Conservation (phyloP, 2,329 filamentous ascomycete genomes). For the Colletotrichum sp. region DNA sequence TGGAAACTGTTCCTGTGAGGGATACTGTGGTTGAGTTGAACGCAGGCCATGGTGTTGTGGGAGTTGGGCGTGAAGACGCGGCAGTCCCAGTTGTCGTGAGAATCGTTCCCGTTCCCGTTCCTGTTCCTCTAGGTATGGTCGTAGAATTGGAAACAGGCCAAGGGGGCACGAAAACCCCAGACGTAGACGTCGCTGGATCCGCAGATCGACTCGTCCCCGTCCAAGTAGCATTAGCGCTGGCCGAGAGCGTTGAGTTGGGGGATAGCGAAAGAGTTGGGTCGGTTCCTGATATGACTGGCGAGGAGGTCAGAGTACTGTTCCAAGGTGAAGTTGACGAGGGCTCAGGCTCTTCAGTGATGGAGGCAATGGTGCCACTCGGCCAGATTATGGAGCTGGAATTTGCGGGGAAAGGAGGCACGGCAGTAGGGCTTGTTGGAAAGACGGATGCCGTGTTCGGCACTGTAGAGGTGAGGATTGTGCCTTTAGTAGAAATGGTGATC, state of each 20-base stretch:
- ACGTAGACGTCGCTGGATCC: not conserved
- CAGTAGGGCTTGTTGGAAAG: not conserved
- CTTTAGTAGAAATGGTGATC: not conserved
- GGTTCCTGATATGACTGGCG: not conserved
- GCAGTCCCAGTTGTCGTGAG: not conserved
- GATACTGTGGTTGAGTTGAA: not conserved
- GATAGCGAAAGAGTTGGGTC: not conserved
- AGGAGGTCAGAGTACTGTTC: not conserved
- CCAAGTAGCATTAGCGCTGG: not conserved
- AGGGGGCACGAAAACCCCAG: not conserved
- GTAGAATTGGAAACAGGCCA: constrained; percentile 1
- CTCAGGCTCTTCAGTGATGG: not conserved
- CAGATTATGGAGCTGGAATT: not conserved
- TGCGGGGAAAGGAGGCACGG: not conserved
- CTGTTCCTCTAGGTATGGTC: not conserved
- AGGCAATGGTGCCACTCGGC: not conserved
- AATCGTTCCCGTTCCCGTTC: not conserved
- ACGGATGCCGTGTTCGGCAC: not conserved
- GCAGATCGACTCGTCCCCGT: not conserved
- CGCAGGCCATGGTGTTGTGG: not conserved
- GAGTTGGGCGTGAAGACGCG: not conserved
- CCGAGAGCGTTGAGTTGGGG: not conserved
- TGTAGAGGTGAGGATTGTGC: not conserved
- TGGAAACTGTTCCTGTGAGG: not conserved
- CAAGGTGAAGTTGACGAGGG: not conserved